Evolutionary conservation across 768 basidiomycete species (phyloP).

Genomic region (Roridomyces roridus): DNA sequence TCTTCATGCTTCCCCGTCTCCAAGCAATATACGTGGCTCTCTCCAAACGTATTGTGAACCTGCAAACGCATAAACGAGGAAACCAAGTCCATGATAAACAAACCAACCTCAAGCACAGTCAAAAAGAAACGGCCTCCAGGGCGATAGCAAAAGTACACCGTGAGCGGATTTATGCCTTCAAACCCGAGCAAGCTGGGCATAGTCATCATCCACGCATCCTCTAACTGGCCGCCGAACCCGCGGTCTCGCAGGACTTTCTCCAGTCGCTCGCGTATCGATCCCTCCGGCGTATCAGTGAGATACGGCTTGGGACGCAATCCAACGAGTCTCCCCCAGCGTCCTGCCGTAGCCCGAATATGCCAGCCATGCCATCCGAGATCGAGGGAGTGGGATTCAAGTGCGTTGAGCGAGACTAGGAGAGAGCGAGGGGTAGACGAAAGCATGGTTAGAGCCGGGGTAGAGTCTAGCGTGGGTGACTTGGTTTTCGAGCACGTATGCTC

Average conservation of each 20-base stretch:
- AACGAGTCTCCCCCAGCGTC: conserved; percentile 47
- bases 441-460: conserved; percentile 56
- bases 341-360: conserved; percentile 64
- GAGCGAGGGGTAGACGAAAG: conserved; percentile 67
- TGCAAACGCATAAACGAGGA: conserved; percentile 25
- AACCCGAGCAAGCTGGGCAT: conserved; percentile 73
- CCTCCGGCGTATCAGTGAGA: conserved; percentile 35
- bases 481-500: conserved; percentile 56
- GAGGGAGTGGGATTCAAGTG: conserved; percentile 52
- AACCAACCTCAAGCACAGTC: conserved; percentile 62
- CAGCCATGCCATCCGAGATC: conserved; percentile 55
- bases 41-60: conserved; percentile 80
- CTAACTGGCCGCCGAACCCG: conserved; percentile 38
- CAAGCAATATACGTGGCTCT: conserved; percentile 67
- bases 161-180: conserved; percentile 75
- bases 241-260: conserved; percentile 37
- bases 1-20: conserved; percentile 54
- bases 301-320: conserved; percentile 55
- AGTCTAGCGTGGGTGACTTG: conserved; percentile 59
- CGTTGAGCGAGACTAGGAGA: conserved; percentile 60
- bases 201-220: conserved; percentile 74
- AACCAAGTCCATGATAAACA: neutral
- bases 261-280: conserved; percentile 49
- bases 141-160: conserved; percentile 70
- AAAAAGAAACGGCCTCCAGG: conserved; percentile 39